Conservation (phyloP, 1,139 yeast species). For the Nakaseomyces nivariensis region DNA sequence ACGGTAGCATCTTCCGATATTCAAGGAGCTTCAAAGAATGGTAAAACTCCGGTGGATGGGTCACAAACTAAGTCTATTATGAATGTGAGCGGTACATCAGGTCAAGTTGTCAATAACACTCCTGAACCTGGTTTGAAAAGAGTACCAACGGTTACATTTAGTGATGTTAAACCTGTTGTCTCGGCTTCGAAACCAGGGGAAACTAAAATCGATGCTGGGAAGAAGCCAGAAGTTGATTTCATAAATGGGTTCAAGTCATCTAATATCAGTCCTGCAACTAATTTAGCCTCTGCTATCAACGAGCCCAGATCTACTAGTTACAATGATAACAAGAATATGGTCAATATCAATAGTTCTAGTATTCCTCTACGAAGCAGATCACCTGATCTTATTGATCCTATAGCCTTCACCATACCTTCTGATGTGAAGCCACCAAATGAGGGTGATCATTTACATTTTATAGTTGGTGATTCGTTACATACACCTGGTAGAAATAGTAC, state of each 20-base stretch:
- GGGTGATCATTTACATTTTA: constrained; percentile 71
- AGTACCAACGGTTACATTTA: constrained; percentile 30
- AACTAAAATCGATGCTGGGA: neutral
- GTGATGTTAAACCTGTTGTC: constrained; percentile 19
- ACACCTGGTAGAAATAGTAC: constrained; percentile 30
- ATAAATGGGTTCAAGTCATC: neutral
- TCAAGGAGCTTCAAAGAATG: neutral
- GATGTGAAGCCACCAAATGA: constrained; percentile 13
- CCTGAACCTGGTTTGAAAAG: constrained; percentile 29
- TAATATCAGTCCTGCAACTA: neutral
- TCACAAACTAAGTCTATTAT: constrained; percentile 27
- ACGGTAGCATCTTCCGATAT: neutral
- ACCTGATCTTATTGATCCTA: constrained; percentile 1
- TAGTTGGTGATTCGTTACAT: constrained; percentile 57
- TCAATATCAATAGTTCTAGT: neutral
- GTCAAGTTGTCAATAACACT: constrained; percentile 29
- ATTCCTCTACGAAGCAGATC: neutral
- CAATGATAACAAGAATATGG: neutral
- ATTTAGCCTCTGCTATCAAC: neutral
- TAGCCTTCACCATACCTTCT: neutral
- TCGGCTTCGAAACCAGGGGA: constrained; percentile 42
- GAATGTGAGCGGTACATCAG: constrained; percentile 29
- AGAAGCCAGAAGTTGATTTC: neutral
- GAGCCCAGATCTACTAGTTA: neutral
- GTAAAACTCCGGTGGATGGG: neutral